phyloP scores from a whole-genome alignment of 2,329 filamentous ascomycete species.

The Aspergillus ochraceoroseus region DNA sequence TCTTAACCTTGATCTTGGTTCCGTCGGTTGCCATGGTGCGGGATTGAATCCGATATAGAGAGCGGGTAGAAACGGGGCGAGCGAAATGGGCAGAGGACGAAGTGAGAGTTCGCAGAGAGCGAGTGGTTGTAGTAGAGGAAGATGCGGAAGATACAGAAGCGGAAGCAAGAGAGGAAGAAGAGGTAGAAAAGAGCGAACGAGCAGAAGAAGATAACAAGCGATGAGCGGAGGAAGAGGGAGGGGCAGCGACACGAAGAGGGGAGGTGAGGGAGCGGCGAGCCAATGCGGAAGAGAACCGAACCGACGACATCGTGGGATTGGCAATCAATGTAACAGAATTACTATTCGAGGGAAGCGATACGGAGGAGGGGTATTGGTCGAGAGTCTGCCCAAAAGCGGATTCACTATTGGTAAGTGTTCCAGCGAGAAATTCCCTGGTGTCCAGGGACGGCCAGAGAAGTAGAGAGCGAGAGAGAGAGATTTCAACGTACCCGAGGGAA shows the following conservation, averaged over 20 bases:
- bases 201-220: conserved; percentile 22
- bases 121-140: conserved; percentile 21
- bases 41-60: conserved; percentile 32
- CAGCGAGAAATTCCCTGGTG: too few relatives aligned
- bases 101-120: conserved; percentile 27
- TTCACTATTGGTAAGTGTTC: conserved; percentile 16
- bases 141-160: too few relatives aligned
- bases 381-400: conserved; percentile 10
- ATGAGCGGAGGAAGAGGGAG: conserved; percentile 26
- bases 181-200: conserved; percentile 23
- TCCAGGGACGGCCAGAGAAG: too few relatives aligned
- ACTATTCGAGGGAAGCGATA: conserved; percentile 12
- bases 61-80: conserved; percentile 26
- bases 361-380: conserved; percentile 14
- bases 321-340: conserved; percentile 11
- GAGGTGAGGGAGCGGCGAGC: conserved; percentile 33
- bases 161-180: conserved; percentile 28
- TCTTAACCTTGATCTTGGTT: conserved; percentile 98
- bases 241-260: conserved; percentile 26
- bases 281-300: conserved; percentile 40
- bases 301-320: conserved; percentile 31
- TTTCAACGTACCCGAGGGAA: conserved; percentile 6
- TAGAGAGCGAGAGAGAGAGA: neutral
- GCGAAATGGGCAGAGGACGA: conserved; percentile 23
- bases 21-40: conserved; percentile 48